phyloP scores from a whole-genome alignment of 164 flowering plant species.

The Umbellularia californica region DNA sequence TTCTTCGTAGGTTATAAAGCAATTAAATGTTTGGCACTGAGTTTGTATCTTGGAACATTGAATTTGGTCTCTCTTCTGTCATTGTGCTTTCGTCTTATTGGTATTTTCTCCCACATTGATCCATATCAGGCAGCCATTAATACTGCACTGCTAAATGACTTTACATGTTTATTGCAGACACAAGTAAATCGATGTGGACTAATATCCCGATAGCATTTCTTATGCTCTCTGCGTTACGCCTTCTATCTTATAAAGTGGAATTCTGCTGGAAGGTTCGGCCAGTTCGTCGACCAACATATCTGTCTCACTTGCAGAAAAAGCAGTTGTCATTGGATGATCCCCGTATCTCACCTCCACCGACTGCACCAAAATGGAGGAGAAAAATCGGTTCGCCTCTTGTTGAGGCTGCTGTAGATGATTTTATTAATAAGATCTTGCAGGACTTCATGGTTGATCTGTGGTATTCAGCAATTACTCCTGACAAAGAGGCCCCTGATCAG shows the following conservation, averaged over 20 bases:
- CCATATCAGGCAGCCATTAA: not conserved
- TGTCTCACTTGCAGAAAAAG: slow-evolving; percentile 74
- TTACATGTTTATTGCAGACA: slow-evolving; percentile 37
- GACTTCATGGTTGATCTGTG: slow-evolving; percentile 90
- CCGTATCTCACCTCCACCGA: slow-evolving; percentile 46
- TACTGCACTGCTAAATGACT: not conserved
- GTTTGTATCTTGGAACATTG: no score
- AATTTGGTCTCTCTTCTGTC: not conserved
- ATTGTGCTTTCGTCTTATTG: not conserved
- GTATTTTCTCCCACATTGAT: not conserved
- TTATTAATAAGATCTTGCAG: slow-evolving; percentile 59
- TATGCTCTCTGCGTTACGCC: slow-evolving; percentile 49
- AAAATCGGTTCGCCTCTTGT: slow-evolving; percentile 86
- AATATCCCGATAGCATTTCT: slow-evolving; percentile 80
- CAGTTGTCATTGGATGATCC: slow-evolving; percentile 77
- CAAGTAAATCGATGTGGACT: slow-evolving; percentile 94
- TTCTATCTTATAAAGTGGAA: slow-evolving; percentile 66
- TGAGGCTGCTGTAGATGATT: slow-evolving; percentile 76
- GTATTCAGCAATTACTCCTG: slow-evolving; percentile 88
- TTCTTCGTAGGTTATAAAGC: slow-evolving; percentile 35
- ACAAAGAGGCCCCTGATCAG: slow-evolving; percentile 77
- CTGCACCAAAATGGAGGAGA: slow-evolving; percentile 63
- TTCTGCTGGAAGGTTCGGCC: slow-evolving; percentile 55
- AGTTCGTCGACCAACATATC: slow-evolving; percentile 36
- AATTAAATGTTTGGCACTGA: no score